Base-by-base conservation (phyloP, 805 yeast species). In the Hyphopichia homilentoma region DNA sequence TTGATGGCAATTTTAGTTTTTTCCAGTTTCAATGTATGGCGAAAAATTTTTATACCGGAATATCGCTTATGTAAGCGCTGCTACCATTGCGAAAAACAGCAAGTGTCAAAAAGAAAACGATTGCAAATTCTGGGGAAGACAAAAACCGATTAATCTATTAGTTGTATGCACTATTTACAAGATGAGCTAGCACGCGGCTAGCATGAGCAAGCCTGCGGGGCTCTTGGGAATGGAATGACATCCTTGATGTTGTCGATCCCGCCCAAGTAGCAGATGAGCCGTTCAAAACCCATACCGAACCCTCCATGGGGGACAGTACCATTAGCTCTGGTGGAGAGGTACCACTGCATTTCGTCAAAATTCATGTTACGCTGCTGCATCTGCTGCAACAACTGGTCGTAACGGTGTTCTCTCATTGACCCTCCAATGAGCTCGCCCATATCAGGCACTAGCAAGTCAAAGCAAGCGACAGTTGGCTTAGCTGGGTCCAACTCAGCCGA, bases 281-380 rank as follows among this genome's bases (percentile, higher is more conserved):
- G 66, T 55, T 93, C 98, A 44, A 89, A 77, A 0, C 99, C 99
- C 68, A 93, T 65, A 0, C 99, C 99, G 59, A 83, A 93, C 0
- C 99, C 99, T 29, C 98, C 98, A 53, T 90, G 97, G 0, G 97
- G 96, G 15, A 81, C 81, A 2, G 84, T 65, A 0, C 97, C 97
- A 45, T 83, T 79, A 39, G 65, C 65, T 38, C 98, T 68, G 6
- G 84, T 65, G 1, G 80, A 73, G 17, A 81, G 44, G 51, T 89
- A 93, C 99, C 99, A 93, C 19, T 74, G 68, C 55, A 93, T 55
- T 13, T 75, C 73, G 2, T 68, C 72, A 3, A 54, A 49, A 33
- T 75, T 71, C 89, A 88, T 84, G 2, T 61, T 63, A 34, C 83
- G 59, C 3, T 50, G 35, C 6, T 53, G 36, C 56, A 90, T 77